phyloP scores from a whole-genome alignment of 306 rosid genomes.

The Pyrus betulifolia region DNA sequence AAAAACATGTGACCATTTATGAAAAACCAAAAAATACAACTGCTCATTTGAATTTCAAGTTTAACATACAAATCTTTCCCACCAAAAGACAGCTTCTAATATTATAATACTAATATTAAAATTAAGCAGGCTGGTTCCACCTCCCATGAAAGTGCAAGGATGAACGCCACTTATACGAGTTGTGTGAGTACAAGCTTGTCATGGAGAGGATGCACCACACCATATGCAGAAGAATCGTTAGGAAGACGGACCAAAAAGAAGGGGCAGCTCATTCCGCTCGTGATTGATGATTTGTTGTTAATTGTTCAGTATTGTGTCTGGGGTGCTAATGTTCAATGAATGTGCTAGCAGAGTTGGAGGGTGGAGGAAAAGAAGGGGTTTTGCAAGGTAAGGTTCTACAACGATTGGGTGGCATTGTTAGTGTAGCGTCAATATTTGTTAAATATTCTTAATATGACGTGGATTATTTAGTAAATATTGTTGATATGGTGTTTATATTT shows the following conservation, averaged over 20 bases:
- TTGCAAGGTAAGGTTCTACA: too few relatives aligned
- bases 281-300: constrained; percentile 1
- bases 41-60: too few relatives aligned
- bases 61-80: too few relatives aligned
- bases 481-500: background rate
- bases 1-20: too few relatives aligned
- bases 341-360: too few relatives aligned
- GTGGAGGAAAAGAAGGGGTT: too few relatives aligned
- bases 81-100: too few relatives aligned
- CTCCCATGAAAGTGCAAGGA: constrained; percentile 85
- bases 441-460: too few relatives aligned
- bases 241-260: constrained; percentile 9
- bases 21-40: too few relatives aligned
- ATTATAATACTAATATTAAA: too few relatives aligned
- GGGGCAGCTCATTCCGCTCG: constrained; percentile 34
- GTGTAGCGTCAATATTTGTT: too few relatives aligned
- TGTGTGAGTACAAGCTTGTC: constrained; percentile 81
- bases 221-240: constrained; percentile 48
- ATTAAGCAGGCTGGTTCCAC: constrained; percentile 45
- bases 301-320: background rate
- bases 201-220: constrained; percentile 78
- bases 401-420: too few relatives aligned
- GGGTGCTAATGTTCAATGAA: background rate
- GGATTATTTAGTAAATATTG: background rate
- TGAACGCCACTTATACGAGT: constrained; percentile 72